These are phyloP conservation scores for Phytopythium sindhum DNA, from an alignment of 352 stramenopile species.

Conservation along the genomic window DNA sequence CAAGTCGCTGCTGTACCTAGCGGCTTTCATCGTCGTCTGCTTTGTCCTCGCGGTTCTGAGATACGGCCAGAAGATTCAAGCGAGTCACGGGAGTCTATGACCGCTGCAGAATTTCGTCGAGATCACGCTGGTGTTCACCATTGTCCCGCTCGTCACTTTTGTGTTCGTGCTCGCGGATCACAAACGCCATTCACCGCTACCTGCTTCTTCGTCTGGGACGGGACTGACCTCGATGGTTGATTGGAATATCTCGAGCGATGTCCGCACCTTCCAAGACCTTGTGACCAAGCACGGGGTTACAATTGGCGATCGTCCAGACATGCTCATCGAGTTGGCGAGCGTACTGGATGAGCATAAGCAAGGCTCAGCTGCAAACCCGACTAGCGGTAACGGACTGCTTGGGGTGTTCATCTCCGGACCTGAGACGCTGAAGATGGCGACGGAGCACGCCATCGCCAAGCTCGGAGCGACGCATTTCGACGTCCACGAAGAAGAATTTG, in stretches of 20 bases:
- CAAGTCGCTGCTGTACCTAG: constrained; percentile 6
- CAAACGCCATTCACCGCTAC: neutral
- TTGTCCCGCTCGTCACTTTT: neutral
- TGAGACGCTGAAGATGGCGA: constrained; percentile 8
- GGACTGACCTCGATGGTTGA: too few relatives aligned
- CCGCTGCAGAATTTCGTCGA: constrained; percentile 12
- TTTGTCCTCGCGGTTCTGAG: neutral
- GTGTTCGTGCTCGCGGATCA: constrained; percentile 3
- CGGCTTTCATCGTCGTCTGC: neutral
- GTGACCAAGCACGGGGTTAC: constrained; percentile 4
- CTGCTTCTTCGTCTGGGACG: neutral
- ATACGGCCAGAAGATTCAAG: constrained; percentile 6
- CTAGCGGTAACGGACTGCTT: neutral
- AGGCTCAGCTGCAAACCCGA: neutral
- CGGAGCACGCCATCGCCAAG: neutral
- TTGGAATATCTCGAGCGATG: neutral
- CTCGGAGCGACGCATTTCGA: neutral
- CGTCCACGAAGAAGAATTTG: neutral
- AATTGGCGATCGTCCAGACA: constrained; percentile 5
- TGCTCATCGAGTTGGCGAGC: neutral
- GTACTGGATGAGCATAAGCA: constrained; percentile 1
- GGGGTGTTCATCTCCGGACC: constrained; percentile 13
- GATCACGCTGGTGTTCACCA: constrained; percentile 7
- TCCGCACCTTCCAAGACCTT: constrained; percentile 6
- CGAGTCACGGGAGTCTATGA: constrained; percentile 4